Evolutionary conservation across 805 yeast species (phyloP), one percentile per base, ranked within the genome.

Genomic region (Teunomyces barrocoloradensis): DNA sequence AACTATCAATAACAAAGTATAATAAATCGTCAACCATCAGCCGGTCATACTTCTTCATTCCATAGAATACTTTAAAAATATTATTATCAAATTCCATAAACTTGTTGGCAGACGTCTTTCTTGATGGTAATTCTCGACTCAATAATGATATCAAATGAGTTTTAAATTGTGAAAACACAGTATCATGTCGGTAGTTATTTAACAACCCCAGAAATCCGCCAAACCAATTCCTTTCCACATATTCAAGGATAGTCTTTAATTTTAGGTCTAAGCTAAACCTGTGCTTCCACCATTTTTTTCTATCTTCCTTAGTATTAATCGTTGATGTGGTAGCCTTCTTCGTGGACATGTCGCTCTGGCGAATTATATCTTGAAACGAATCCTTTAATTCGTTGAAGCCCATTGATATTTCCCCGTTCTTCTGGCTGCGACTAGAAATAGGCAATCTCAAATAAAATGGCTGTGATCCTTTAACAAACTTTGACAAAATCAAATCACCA

Each of bases 131-230:
- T 2, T 38, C 29, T 2, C 43, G 41, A 9, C 43, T 42, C 43
- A 64, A 49, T 6, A 63, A 29, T 17, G 44, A 44, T 11, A 37
- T 29, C 30, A 68, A 50, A 27, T 55, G 61, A 3, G 11, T 5
- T 37, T 56, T 56, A 47, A 65, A 66, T 29, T 51, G 49, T 2
- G 32, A 43, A 44, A 52, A 63, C 4, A 47, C 45, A 2, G 47
- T 36, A 9, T 53, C 46, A 12, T 69, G 52, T 2, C 55, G 54
- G 6, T 52, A 52, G 1, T 68, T 66, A 35, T 71, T 66, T 58
- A 91, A 85, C 2, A 89, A 58, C 0, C 90, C 84, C 44, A 68
- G 68, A 53, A 89, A 87, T 0, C 92, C 95, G 11, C 92, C 89
- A 32, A 92, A 67, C 91, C 97, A 88, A 46, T 70, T 67, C 18